Conservation (phyloP, 306 rosid genomes). For the Canavalia gladiata region DNA sequence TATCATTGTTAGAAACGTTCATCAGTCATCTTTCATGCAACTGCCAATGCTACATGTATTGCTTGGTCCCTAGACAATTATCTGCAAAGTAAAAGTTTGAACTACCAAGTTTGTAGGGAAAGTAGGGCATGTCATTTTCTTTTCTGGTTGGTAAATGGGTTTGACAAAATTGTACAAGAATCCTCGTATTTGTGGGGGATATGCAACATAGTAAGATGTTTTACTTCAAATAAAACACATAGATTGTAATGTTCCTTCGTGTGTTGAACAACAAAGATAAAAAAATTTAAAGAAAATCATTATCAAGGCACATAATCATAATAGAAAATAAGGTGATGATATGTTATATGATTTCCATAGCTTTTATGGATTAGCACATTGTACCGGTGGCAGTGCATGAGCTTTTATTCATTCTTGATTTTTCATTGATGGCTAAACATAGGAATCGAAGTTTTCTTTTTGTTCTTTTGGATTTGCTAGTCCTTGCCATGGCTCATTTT, state of each 20-base stretch:
- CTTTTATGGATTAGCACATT: too few relatives aligned
- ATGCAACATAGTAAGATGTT: neutral
- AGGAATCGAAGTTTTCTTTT: constrained; percentile 33
- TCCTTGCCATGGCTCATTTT: neutral
- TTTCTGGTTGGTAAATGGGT: constrained; percentile 39
- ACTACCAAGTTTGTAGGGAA: constrained; percentile 34
- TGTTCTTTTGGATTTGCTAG: constrained; percentile 14
- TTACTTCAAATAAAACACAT: neutral
- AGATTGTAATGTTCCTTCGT: constrained; percentile 4
- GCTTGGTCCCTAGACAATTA: constrained; percentile 43
- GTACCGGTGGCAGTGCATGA: too few relatives aligned
- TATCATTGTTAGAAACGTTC: constrained; percentile 15
- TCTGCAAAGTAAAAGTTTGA: constrained; percentile 33
- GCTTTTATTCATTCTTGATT: neutral
- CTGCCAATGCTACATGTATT: constrained; percentile 26
- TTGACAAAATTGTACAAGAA: constrained; percentile 4
- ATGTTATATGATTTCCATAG: neutral
- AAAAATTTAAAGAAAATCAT: neutral
- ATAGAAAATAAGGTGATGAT: neutral
- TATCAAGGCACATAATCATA: neutral
- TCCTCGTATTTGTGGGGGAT: neutral
- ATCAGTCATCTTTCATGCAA: neutral
- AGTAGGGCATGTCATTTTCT: constrained; percentile 33
- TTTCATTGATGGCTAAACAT: constrained; percentile 22
- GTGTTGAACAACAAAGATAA: neutral